Conservation (phyloP, 225 moss, liverwort and hornwort genomes). For the Polytrichum commune region DNA sequence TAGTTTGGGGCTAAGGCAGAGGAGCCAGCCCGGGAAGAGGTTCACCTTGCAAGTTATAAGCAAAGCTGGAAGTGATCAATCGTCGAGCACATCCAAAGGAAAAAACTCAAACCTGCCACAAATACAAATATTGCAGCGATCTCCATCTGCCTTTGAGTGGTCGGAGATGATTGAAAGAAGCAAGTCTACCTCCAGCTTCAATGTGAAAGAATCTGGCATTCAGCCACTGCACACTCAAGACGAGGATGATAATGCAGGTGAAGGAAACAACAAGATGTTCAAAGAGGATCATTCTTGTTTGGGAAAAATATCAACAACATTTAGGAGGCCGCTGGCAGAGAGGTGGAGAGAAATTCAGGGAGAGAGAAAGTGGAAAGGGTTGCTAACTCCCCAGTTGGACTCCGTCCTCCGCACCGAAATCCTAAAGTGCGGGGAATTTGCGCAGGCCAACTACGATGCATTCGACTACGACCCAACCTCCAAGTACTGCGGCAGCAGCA, state of each 20-base stretch:
- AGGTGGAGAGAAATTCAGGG: slow-evolving; percentile 76
- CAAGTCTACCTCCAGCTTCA: background rate
- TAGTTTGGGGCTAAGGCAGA: too few relatives aligned
- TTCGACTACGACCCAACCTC: slow-evolving; percentile 52
- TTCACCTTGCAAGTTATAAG: too few relatives aligned
- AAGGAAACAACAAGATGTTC: background rate
- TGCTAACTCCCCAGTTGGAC: slow-evolving; percentile 57
- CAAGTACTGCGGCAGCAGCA: slow-evolving; percentile 63
- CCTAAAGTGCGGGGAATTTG: slow-evolving; percentile 45
- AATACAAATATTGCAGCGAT: background rate
- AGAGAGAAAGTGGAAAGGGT: slow-evolving; percentile 43
- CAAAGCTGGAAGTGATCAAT: too few relatives aligned
- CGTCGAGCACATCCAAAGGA: too few relatives aligned
- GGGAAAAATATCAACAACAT: background rate
- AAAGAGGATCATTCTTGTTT: background rate
- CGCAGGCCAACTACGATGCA: slow-evolving; percentile 65
- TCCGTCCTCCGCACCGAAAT: slow-evolving; percentile 59
- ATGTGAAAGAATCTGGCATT: background rate
- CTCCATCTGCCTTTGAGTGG: background rate
- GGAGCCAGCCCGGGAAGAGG: too few relatives aligned
- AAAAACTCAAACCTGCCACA: background rate
- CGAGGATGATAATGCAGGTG: background rate
- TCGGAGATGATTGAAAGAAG: background rate
- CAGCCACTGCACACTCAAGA: too few relatives aligned
- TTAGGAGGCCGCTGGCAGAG: slow-evolving; percentile 16